Evolutionary conservation across 345 rosid genomes (phyloP), one percentile per base, ranked within the genome.

Genomic region (Eucalyptus coolabah): DNA sequence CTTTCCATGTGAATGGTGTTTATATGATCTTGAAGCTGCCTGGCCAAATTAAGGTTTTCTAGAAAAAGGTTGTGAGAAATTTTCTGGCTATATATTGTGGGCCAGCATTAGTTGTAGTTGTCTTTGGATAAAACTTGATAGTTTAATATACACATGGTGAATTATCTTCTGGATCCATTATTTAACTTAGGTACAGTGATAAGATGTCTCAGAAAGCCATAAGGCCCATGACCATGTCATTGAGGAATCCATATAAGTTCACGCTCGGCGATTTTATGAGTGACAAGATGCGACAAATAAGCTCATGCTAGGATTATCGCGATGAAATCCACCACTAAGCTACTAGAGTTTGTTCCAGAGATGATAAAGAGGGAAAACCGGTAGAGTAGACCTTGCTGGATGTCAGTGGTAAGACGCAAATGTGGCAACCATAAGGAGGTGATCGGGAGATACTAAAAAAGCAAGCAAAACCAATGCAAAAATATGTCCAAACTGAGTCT

Each of bases 111-210:
- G 65, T 11, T 59, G 14, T 26, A 23, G 65, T 26, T 26, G 28
- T 24, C 13, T 0, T 6, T 63, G 7, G 69, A 15, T 28, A 60
- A 30, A 60, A 60, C 34, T 60, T 6, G 34, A 60, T 2, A 0
- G 17, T 60, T 60, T 28, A 60, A 1, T 7, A 28, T 6, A 3
- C 69, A 12, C 18, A 12, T 30, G 34, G 34, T 63, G 32, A 63
- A 30, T 3, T 28, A 63, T 63, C 7, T 30, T 15, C 32, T 63
- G 18, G 32, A 30, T 13, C 30, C 67, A 59, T 59, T 59, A 26
- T 59, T 59, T 63, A 63, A 63, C 34, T 63, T 63, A 63, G 18
- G 18, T 28, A 30, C 34, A 28, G 69, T 12, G 69, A 60, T 60
- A 60, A 7, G 69, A 60, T 28, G 9, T 15, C 32, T 4, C 17